A percentile compares a stretch with the other conserved stretches of the same genome.
phyloP scores from a whole-genome alignment of 305 asterid genomes.

The Fraxinus sp. region DNA sequence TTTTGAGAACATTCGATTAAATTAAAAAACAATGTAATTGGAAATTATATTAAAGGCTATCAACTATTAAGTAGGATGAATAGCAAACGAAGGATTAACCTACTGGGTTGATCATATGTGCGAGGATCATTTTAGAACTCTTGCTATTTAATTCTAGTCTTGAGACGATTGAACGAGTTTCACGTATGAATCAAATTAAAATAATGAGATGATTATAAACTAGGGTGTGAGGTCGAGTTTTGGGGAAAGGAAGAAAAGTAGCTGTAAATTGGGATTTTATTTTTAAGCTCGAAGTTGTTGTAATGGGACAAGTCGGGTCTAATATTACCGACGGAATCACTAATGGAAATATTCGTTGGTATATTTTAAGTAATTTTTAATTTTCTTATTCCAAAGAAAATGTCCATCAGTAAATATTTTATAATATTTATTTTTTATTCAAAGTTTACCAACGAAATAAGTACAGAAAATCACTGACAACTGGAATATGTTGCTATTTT shows the following conservation, averaged over 20 bases:
- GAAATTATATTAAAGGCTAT: no score
- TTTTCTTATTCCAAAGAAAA: not conserved
- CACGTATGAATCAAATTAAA: no score
- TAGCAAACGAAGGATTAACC: no score
- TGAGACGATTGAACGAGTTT: not conserved
- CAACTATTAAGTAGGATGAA: no score
- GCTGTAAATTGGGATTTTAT: not conserved
- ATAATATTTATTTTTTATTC: no score
- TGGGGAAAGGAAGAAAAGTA: not conserved
- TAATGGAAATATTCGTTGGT: not conserved
- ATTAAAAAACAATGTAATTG: no score
- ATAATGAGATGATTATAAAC: no score
- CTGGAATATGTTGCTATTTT: not conserved
- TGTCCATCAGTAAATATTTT: not conserved
- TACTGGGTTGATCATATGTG: no score
- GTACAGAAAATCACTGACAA: not conserved
- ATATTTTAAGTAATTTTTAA: not conserved
- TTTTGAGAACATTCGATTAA: no score
- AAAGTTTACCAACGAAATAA: not conserved
- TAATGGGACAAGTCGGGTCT: not conserved
- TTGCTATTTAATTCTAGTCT: no score
- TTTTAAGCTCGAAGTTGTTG: not conserved
- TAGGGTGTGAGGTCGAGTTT: not conserved
- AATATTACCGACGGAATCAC: not conserved
- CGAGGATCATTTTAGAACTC: no score